Base-by-base conservation (phyloP, 345 rosid species). In the Eutrema yunnanense region DNA sequence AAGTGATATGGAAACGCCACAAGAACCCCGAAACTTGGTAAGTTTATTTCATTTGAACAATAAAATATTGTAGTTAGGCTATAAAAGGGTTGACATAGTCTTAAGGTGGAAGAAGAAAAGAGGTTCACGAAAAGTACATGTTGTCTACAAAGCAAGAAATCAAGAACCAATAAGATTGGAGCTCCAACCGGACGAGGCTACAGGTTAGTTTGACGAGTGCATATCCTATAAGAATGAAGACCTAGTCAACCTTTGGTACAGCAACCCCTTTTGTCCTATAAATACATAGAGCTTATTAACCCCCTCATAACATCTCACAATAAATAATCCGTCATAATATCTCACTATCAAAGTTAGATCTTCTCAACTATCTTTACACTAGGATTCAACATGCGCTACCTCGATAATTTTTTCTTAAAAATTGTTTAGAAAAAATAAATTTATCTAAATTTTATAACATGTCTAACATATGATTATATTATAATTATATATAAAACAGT, bases 61-160 rank as follows among this genome's bases (percentile, higher is more conserved):
- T 55, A 42, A 42, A 14, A 19, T 33, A 42, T 44, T 54, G 13
- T 22, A 46, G 37, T 46, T 44, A 43, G 43, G 37, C 57, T 46
- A 48, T 11, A 6, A 26, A 61, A 7, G n/a, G 43, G 69, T 62
- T 63, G 76, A 72, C 76, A 52, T 72, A 47, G 69, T 62, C 76
- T 46, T 42, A 62, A 13, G 6, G n/a, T 0, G 4, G 14, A 52
- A 26, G 62, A 62, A 52, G 62, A 32, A 52, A 52, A 62, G 29
- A 32, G 14, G 54, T 42, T 38, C 52, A 72, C 68, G 62, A 51
- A 72, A 71, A 60, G 22, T 19, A 0, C 22, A 19, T 19, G 22
- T 19, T 19, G 22, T 58, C 38, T 26, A 37, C 32, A 29, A 46
- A 30, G 32, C 14, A 53, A 46, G 54, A 43, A 53, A 53, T 33